Base-by-base conservation (phyloP, 306 rosid genomes). In the Cicer arietinum region DNA sequence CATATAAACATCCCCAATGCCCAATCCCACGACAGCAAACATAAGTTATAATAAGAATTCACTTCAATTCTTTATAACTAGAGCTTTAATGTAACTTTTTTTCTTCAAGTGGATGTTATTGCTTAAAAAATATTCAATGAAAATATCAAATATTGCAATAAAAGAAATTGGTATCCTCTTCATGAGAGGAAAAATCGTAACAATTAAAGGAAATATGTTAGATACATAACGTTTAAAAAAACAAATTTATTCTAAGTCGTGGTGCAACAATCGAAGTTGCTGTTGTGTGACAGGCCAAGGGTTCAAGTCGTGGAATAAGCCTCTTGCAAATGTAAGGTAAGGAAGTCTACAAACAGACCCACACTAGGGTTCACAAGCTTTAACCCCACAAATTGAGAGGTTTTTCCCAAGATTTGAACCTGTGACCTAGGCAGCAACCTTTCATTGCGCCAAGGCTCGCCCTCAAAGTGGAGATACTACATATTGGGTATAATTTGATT, bases 401-500 rank as follows among this genome's bases (percentile, higher is more conserved):
- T 7, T 60, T 13, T 35, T 60, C 37, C 20, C 66, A 60, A 60
- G 20, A 60, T 13, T 60, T 13, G 66, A 60, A 60, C 45, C 6
- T 13, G 44, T 7, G 66, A 60, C 18, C 45, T 60, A 60, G 18
- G 67, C 45, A 1, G 45, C 67, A 60, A 37, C 45, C 17, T 7
- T 60, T 5, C 10, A 6, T 13, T 60, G 45, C 10, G 45, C 42
- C 64, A 58, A 58, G 64, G 41, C 42, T 25, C 16, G 1, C 44
- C 16, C 20, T 12, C 17, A 76, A 18, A 71, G 37, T 58, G 71
- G 60, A 53, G 75, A 69, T 53, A 52, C 18, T 11, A 39, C 35
- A 35, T 25, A 57, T 22, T 35, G 52, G 30, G 53, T 47, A 82
- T 56, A 77, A 65, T 54, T 64, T 11, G 13, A 77, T 43, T 57